Evolutionary conservation across 1,284 basidiomycete genomes (phyloP), one percentile per base, ranked within the genome.

Genomic region (Erythrobasidium hasegawianum): DNA sequence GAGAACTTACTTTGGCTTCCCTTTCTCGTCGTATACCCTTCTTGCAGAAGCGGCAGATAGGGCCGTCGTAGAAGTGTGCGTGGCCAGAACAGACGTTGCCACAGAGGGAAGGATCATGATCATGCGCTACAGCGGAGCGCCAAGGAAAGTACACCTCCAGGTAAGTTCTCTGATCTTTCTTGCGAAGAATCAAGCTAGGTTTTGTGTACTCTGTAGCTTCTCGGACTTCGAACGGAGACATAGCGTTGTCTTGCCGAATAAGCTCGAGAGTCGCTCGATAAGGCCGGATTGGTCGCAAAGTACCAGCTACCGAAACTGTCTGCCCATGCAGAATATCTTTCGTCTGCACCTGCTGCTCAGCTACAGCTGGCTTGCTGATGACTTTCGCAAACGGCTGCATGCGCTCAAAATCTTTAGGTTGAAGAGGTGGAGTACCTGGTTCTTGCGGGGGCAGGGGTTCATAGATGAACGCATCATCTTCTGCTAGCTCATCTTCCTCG

Each of bases 21-120:
- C 33, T 16, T 47, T 47, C 5, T 18, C 16, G 22, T 8, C 43
- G 4, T n/a, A 47, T 47, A n/a, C 22, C 22, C n/a, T n/a, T 47
- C n/a, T 24, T n/a, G 43, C 43, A 47, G 43, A 47, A 47, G 7
- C 43, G 43, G 14, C 43, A 47, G 43, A 47, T 47, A 18, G 43
- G 43, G 43, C 43, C 43, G 43, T n/a, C 43, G 5, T 8, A 47
- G 22, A 24, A 24, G 43, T 47, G 43, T 5, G 43, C 8, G 4
- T 18, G n/a, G 4, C 43, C 43, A 24, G n/a, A n/a, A 47, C 43
- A 47, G n/a, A 16, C 43, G 16, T 18, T 18, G 8, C 43, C 43
- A 24, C 43, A 47, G n/a, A n/a, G 43, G 43, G 16, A 18, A 24
- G 43, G 7, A 24, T 47, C 22, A 24, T 47, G 43, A 7, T n/a